phyloP scores from a whole-genome alignment of 345 rosid genomes.

The Cardamine occulta region DNA sequence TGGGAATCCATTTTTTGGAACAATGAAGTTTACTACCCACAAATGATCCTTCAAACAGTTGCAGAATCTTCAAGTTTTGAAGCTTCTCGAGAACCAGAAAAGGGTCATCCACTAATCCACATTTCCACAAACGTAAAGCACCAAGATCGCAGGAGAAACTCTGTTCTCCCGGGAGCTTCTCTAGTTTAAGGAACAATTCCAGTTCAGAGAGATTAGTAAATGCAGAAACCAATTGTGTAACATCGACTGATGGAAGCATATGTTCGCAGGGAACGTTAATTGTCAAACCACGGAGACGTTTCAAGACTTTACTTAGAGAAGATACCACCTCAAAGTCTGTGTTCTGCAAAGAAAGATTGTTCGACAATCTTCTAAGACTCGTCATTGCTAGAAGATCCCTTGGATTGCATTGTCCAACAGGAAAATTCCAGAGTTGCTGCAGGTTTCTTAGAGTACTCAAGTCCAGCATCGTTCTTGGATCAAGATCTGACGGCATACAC shows the following conservation, averaged over 20 bases:
- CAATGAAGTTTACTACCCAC: constrained; percentile 43
- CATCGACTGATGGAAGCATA: constrained; percentile 35
- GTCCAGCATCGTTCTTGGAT: constrained; percentile 21
- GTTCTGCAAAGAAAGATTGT: constrained; percentile 31
- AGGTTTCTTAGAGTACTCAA: constrained; percentile 38
- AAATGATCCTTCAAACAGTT: constrained; percentile 42
- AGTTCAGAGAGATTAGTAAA: constrained; percentile 28
- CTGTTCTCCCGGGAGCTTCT: constrained; percentile 37
- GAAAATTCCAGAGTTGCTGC: constrained; percentile 37
- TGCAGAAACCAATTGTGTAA: constrained; percentile 31
- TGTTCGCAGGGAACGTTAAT: constrained; percentile 18
- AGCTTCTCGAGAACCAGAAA: constrained; percentile 53
- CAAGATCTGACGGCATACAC: constrained; percentile 36
- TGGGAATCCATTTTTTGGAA: constrained; percentile 35
- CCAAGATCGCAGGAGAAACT: constrained; percentile 39
- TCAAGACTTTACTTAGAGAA: constrained; percentile 31
- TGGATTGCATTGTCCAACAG: constrained; percentile 32
- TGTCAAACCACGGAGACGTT: constrained; percentile 30
- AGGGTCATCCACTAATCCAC: constrained; percentile 52
- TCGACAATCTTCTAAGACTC: constrained; percentile 30
- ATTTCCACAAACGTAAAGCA: constrained; percentile 47
- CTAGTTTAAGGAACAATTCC: constrained; percentile 28
- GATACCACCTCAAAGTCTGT: constrained; percentile 33
- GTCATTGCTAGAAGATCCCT: constrained; percentile 25
- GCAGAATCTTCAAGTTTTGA: constrained; percentile 44